Conservation (phyloP, 805 yeast species). For the Priceomyces medius region DNA sequence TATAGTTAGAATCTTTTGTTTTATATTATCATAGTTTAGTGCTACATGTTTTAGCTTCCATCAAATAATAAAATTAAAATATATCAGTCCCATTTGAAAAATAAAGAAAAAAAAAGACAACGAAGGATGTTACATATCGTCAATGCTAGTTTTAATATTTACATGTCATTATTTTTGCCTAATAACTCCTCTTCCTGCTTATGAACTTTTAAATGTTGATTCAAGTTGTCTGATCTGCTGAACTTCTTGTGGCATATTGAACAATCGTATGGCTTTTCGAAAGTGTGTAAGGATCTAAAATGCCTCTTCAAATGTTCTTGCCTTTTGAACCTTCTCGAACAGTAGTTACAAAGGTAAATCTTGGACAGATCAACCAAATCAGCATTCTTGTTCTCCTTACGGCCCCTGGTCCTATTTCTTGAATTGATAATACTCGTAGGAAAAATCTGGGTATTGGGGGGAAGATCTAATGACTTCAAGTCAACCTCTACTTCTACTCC, state of each 20-base stretch:
- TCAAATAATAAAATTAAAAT: not conserved
- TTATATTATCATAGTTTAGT: not conserved
- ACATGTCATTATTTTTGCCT: not conserved
- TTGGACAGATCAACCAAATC: conserved; percentile 51
- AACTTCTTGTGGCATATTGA: conserved; percentile 60
- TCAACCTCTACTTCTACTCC: conserved; percentile 42
- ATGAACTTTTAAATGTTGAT: conserved; percentile 59
- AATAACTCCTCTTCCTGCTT: conserved; percentile 23
- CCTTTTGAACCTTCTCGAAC: conserved; percentile 65
- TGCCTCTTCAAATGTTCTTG: conserved; percentile 79
- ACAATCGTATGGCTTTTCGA: conserved; percentile 70
- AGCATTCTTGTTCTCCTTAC: conserved; percentile 61
- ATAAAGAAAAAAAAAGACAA: too few species aligned
- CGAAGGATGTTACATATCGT: too few species aligned
- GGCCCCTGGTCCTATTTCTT: conserved; percentile 51
- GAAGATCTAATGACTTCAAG: conserved; percentile 38
- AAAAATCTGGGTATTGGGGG: conserved; percentile 37
- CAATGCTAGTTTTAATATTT: too few species aligned
- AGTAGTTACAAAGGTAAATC: conserved; percentile 61
- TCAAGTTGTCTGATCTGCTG: conserved; percentile 59
- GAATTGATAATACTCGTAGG: conserved; percentile 33
- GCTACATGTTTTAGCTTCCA: not conserved
- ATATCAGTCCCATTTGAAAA: not conserved
- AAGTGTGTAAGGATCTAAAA: conserved; percentile 67
- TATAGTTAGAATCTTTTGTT: not conserved